These are phyloP conservation scores for Monilinia polystroma DNA, from an alignment of 2,329 filamentous ascomycete species.

Conservation along the genomic window DNA sequence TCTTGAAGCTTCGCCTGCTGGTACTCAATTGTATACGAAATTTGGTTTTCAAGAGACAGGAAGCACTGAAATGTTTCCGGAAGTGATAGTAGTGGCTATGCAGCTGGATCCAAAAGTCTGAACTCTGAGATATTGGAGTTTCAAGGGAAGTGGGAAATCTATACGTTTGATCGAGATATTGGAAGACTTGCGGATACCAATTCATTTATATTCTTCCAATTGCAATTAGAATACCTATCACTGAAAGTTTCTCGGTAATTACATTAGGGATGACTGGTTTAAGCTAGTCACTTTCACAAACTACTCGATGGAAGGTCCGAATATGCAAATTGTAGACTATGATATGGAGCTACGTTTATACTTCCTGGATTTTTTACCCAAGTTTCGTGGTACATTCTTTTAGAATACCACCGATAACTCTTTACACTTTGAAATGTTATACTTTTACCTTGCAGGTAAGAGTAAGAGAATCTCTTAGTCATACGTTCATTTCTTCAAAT, in stretches of 20 bases:
- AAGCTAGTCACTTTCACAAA: not conserved
- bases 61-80: conserved; percentile 9
- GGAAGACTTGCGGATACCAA: not conserved
- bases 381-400: not conserved
- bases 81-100: conserved; percentile 15
- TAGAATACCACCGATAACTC: not conserved
- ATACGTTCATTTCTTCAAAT: not conserved
- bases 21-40: conserved; percentile 20
- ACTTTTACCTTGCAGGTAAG: not conserved
- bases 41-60: conserved; percentile 9
- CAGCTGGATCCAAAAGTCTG: conserved; percentile 7
- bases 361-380: not conserved
- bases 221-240: not conserved
- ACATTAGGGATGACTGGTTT: not conserved
- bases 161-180: not conserved
- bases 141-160: not conserved
- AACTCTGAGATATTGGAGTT: not conserved
- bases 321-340: not conserved
- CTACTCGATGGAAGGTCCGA: not conserved
- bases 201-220: not conserved
- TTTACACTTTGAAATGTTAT: not conserved
- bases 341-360: not conserved
- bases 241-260: not conserved
- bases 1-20: conserved; percentile 14
- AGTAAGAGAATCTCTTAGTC: not conserved